Conservation (phyloP, 73 alveolate species). For the Paramecium caudatum region DNA sequence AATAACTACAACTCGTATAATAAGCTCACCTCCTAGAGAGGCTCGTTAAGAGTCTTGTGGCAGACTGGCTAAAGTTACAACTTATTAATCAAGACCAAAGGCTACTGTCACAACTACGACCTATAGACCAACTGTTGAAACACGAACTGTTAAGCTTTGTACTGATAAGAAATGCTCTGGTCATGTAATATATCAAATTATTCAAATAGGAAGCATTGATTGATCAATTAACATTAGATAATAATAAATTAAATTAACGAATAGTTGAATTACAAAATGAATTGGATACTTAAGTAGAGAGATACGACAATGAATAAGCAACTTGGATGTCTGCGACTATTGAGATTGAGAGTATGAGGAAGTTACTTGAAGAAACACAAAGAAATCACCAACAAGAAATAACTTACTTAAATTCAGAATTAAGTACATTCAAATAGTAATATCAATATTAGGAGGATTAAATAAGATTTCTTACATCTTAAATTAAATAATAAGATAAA, state of each 20-base stretch:
- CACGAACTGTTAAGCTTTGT: constrained; percentile 57
- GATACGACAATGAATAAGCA: not conserved
- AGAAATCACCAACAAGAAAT: constrained; percentile 3
- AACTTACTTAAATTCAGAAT: not conserved
- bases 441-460: not conserved
- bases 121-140: not conserved
- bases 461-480: not conserved
- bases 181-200: not conserved
- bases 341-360: constrained; percentile 28
- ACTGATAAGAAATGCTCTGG: constrained; percentile 1
- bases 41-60: constrained; percentile 34
- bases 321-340: constrained; percentile 30
- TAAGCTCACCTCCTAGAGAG: constrained; percentile 45
- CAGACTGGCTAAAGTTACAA: constrained; percentile 34
- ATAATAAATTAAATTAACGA: constrained; percentile 46
- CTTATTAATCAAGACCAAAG: constrained; percentile 42
- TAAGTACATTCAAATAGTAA: not conserved
- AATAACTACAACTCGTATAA: not conserved
- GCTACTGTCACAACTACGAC: constrained; percentile 35
- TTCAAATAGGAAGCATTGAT: not conserved
- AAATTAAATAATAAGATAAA: not conserved
- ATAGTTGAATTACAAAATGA: not conserved
- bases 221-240: constrained; percentile 8
- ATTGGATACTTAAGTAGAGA: not conserved
- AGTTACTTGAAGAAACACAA: constrained; percentile 1